Evolutionary conservation across 805 yeast species (phyloP).

Genomic region (Yamadazyma laniorum): DNA sequence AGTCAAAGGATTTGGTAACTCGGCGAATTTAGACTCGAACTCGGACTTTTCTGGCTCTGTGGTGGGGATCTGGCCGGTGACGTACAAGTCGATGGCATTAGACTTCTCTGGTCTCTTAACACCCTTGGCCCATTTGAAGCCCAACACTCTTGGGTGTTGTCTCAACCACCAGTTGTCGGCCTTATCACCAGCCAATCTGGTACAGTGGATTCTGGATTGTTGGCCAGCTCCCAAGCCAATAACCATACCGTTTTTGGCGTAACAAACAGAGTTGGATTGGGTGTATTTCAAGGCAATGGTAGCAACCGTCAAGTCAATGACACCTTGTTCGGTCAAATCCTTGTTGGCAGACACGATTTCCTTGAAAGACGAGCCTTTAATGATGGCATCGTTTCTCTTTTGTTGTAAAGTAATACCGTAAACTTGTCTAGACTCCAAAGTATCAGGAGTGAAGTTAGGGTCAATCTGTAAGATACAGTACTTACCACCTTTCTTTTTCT

Average conservation of each 20-base stretch:
- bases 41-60: conserved; percentile 91
- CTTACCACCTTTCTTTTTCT: conserved; percentile 94
- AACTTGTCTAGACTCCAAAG: conserved; percentile 87
- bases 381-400: conserved; percentile 96
- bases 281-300: conserved; percentile 97
- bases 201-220: conserved; percentile 98
- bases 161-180: conserved; percentile 99
- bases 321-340: conserved; percentile 85
- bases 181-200: conserved; percentile 98
- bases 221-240: conserved; percentile 99
- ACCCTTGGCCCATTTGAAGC: conserved; percentile 96
- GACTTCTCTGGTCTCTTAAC: conserved; percentile 98
- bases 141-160: conserved; percentile 94
- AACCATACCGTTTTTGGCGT: conserved; percentile 99
- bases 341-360: conserved; percentile 89
- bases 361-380: conserved; percentile 84
- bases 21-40: conserved; percentile 85
- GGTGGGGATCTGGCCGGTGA: conserved; percentile 86
- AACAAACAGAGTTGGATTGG: conserved; percentile 97
- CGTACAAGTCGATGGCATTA: conserved; percentile 93
- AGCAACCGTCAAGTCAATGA: conserved; percentile 92
- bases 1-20: conserved; percentile 80
- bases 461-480: conserved; percentile 95
- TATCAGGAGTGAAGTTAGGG: conserved; percentile 84
- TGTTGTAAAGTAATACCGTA: conserved; percentile 95